Conservation (phyloP, 176 grass and related monocot genomes). For the Carex parvula region DNA sequence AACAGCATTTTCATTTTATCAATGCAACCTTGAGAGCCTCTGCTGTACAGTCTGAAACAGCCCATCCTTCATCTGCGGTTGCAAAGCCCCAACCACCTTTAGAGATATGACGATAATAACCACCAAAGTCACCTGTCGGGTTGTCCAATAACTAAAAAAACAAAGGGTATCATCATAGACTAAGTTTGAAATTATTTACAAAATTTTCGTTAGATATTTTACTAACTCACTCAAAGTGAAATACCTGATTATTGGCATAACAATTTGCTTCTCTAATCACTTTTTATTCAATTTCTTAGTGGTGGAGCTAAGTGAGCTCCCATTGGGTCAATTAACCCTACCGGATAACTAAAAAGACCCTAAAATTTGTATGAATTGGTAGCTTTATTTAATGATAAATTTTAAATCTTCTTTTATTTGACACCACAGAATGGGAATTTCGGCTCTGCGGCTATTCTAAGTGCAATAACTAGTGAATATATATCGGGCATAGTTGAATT, state of each 20-base stretch:
- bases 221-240: background rate
- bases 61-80: conserved; percentile 63
- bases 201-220: background rate
- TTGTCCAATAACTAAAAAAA: conserved; percentile 57
- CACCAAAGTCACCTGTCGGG: conserved; percentile 47
- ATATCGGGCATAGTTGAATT: background rate
- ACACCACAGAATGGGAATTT: no score
- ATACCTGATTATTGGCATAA: background rate
- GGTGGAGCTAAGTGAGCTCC: no score
- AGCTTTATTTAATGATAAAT: no score
- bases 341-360: no score
- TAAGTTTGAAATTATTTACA: background rate
- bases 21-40: conserved; percentile 64
- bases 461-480: background rate
- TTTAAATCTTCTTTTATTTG: no score
- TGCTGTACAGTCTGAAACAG: conserved; percentile 79
- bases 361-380: no score
- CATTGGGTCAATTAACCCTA: no score
- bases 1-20: background rate
- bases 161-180: background rate
- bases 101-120: conserved; percentile 52
- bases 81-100: conserved; percentile 78
- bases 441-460: background rate
- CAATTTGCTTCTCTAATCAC: background rate
- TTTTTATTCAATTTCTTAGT: background rate